These are phyloP conservation scores for Lentinus polychrous DNA, from an alignment of 1,284 basidiomycete genomes.

Conservation along the genomic window DNA sequence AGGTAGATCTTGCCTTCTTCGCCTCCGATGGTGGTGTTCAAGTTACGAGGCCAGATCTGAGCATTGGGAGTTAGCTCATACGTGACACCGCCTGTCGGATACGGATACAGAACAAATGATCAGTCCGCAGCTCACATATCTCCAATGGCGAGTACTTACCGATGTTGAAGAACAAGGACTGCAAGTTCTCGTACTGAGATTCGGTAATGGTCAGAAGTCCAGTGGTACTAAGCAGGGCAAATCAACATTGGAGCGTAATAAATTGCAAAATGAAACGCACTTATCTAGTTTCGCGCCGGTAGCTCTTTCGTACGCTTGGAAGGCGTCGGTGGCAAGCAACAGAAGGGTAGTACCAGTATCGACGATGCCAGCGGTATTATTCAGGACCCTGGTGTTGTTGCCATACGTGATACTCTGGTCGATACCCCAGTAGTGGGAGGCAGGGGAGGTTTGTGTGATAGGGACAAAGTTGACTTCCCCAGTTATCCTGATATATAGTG, in stretches of 20 bases:
- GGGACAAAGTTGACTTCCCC: conserved; percentile 41
- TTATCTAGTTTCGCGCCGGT: conserved; percentile 48
- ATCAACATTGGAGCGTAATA: neutral
- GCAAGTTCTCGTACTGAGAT: conserved; percentile 40
- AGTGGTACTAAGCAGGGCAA: conserved; percentile 26
- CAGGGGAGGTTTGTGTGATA: conserved; percentile 43
- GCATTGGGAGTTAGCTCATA: conserved; percentile 49
- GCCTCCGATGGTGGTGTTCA: conserved; percentile 47
- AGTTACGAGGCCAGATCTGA: conserved; percentile 51
- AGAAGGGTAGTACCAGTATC: conserved; percentile 49
- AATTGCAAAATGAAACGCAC: conserved; percentile 19
- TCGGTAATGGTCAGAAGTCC: conserved; percentile 51
- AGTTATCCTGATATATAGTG: conserved; percentile 27
- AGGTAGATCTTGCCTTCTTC: conserved; percentile 43
- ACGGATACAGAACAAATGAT: neutral
- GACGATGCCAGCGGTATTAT: conserved; percentile 41
- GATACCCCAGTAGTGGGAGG: conserved; percentile 48
- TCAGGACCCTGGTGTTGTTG: conserved; percentile 26
- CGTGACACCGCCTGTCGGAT: conserved; percentile 22
- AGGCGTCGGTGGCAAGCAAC: conserved; percentile 39
- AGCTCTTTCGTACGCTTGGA: conserved; percentile 37
- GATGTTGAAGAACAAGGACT: conserved; percentile 53
- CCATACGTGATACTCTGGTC: conserved; percentile 45
- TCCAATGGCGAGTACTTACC: conserved; percentile 23
- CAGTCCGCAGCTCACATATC: neutral